These are phyloP conservation scores for Aquilaria malaccensis DNA, from an alignment of 345 rosid species.

Conservation along the genomic window DNA sequence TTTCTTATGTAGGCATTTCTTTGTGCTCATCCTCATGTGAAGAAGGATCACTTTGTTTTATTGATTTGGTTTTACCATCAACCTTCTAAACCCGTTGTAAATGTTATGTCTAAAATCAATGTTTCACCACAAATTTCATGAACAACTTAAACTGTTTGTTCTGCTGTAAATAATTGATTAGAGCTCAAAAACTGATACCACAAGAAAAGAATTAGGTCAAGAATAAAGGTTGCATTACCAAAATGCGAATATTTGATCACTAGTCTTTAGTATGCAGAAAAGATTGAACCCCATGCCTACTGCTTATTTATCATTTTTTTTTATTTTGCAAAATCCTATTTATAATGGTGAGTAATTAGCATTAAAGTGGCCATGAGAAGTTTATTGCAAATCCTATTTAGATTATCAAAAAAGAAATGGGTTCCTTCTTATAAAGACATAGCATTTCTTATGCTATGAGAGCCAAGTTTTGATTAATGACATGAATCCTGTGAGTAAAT, in stretches of 20 bases:
- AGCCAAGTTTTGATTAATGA: no score
- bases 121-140: background rate
- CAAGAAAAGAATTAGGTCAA: background rate
- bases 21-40: conserved; percentile 1
- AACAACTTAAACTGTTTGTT: background rate
- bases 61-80: conserved; percentile 12
- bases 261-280: background rate
- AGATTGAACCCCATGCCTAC: no score
- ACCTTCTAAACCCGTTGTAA: conserved; percentile 18
- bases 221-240: background rate
- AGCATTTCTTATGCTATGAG: no score
- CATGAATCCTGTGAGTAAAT: no score
- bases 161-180: background rate
- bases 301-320: no score
- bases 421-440: no score
- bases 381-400: no score
- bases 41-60: conserved; percentile 11
- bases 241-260: background rate
- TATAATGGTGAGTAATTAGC: no score
- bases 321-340: no score
- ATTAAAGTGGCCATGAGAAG: no score
- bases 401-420: no score
- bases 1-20: conserved; percentile 9
- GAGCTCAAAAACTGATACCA: background rate
- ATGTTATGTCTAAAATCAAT: conserved; percentile 2